Evolutionary conservation across 1,139 yeast species (phyloP).

Genomic region (Geotrichum histeridarum): DNA sequence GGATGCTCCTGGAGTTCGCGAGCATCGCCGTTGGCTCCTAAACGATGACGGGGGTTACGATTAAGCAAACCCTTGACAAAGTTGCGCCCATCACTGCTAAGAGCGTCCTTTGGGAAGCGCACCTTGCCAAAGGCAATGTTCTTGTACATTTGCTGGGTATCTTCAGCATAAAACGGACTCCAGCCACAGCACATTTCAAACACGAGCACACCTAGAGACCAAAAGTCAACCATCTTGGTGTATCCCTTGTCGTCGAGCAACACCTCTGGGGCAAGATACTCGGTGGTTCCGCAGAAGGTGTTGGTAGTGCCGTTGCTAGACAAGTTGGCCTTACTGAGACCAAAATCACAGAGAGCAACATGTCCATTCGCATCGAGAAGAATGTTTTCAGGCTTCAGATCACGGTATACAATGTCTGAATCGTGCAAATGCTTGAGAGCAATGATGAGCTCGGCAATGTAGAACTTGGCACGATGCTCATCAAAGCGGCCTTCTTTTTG

Average conservation of each 20-base stretch:
- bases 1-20: slow-evolving; percentile 87
- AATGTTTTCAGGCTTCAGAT: slow-evolving; percentile 91
- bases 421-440: slow-evolving; percentile 92
- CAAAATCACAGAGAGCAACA: slow-evolving; percentile 94
- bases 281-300: slow-evolving; percentile 97
- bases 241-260: slow-evolving; percentile 90
- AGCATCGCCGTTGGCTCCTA: slow-evolving; percentile 89
- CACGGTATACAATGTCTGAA: slow-evolving; percentile 89
- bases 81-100: slow-evolving; percentile 86
- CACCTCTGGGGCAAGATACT: slow-evolving; percentile 92
- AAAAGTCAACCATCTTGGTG: slow-evolving; percentile 93
- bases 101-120: slow-evolving; percentile 89
- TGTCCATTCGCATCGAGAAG: slow-evolving; percentile 96
- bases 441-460: slow-evolving; percentile 88
- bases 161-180: slow-evolving; percentile 97
- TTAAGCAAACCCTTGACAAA: slow-evolving; percentile 91
- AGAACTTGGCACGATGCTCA: slow-evolving; percentile 90
- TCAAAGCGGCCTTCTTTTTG: slow-evolving; percentile 92
- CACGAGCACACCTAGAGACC: slow-evolving; percentile 91
- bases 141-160: slow-evolving; percentile 96
- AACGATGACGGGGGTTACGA: slow-evolving; percentile 89
- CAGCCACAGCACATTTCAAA: slow-evolving; percentile 99
- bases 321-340: slow-evolving; percentile 87
- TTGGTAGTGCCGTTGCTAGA: slow-evolving; percentile 90
- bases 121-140: slow-evolving; percentile 98